These are phyloP conservation scores for Chrysophaeum taylorii DNA, from an alignment of 352 stramenopile genomes.

Conservation along the genomic window DNA sequence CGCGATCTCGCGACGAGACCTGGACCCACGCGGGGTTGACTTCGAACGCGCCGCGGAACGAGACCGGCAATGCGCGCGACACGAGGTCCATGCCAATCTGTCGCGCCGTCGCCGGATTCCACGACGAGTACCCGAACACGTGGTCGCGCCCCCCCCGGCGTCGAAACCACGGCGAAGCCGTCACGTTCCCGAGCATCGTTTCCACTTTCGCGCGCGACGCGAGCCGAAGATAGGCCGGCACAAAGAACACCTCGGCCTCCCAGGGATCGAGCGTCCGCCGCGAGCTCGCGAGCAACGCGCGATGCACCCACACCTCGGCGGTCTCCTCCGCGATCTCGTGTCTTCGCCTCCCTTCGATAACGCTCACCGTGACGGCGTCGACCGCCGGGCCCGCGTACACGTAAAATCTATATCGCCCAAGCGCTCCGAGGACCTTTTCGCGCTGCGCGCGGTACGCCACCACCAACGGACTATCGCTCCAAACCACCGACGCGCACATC, in stretches of 20 bases:
- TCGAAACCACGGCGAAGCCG: not conserved
- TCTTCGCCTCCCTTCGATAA: not conserved
- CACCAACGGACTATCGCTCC: too few relatives aligned
- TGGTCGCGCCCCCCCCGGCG: not conserved
- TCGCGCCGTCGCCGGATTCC: not conserved
- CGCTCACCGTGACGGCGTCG: not conserved
- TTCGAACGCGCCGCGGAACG: not conserved
- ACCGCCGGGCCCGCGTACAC: not conserved
- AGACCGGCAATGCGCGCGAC: not conserved
- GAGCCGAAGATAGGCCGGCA: not conserved
- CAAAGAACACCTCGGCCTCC: not conserved
- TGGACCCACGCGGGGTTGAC: conserved; percentile 1
- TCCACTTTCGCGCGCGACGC: not conserved
- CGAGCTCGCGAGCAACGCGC: not conserved
- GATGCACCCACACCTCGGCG: not conserved
- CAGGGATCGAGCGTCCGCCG: not conserved
- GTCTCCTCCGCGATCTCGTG: not conserved
- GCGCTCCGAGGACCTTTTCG: not conserved
- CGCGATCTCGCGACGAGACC: not conserved
- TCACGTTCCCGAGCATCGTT: not conserved
- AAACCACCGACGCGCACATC: too few relatives aligned
- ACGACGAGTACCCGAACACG: not conserved
- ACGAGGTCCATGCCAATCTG: not conserved
- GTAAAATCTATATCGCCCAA: not conserved
- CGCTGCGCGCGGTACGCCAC: not conserved